Conservation (phyloP, 768 basidiomycete genomes). For the Tulasnella sp. region DNA sequence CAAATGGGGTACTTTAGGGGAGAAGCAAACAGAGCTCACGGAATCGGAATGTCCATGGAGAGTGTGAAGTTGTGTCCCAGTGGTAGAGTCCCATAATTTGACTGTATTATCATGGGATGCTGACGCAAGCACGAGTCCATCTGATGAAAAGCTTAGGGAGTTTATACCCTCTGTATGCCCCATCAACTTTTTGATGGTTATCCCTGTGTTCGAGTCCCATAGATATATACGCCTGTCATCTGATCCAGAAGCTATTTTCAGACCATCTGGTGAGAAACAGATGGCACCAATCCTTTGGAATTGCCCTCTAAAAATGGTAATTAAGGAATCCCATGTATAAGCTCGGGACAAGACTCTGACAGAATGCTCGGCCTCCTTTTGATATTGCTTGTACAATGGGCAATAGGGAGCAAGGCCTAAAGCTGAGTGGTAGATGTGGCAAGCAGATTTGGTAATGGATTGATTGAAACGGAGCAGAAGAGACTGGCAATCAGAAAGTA, state of each 20-base stretch:
- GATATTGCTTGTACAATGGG: too few species aligned
- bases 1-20: not conserved
- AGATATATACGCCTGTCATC: slow-evolving; percentile 1
- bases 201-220: slow-evolving; percentile 1
- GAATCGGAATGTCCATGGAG: too few species aligned
- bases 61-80: not conserved
- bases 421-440: slow-evolving; percentile 3
- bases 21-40: slow-evolving; percentile 3
- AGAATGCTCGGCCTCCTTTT: too few species aligned
- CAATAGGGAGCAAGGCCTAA: not conserved
- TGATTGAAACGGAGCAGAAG: not conserved
- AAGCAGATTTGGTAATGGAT: not conserved
- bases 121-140: slow-evolving; percentile 11
- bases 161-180: slow-evolving; percentile 5
- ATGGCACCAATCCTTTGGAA: not conserved
- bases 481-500: not conserved
- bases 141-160: slow-evolving; percentile 12
- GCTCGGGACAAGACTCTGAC: too few species aligned
- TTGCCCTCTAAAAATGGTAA: slow-evolving; percentile 2
- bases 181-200: not conserved
- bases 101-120: slow-evolving; percentile 12
- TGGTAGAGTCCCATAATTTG: slow-evolving; percentile 6
- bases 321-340: too few species aligned
- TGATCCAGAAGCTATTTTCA: slow-evolving; percentile 1
- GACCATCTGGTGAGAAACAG: not conserved